A percentile compares a stretch with the other conserved stretches of the same genome.
Evolutionary conservation across 352 stramenopile species (phyloP).

Genomic region (Phytophthora palmivora): DNA sequence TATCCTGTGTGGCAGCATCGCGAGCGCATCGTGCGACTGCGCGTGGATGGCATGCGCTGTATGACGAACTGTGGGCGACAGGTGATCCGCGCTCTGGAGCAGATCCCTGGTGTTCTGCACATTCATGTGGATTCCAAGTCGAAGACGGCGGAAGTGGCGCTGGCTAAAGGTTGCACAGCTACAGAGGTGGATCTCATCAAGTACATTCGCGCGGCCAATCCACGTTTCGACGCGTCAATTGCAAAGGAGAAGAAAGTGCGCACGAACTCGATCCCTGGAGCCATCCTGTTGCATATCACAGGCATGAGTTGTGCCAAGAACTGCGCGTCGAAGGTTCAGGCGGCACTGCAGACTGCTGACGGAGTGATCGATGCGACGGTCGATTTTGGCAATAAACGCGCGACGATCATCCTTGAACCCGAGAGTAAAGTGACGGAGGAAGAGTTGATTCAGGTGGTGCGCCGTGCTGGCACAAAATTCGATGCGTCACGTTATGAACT

Average conservation of each 20-base stretch:
- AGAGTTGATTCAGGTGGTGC: conserved; percentile 72
- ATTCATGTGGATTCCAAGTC: conserved; percentile 87
- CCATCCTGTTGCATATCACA: conserved; percentile 75
- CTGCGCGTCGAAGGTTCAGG: conserved; percentile 67
- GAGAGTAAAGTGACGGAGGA: conserved; percentile 68
- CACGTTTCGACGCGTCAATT: conserved; percentile 78
- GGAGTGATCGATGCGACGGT: conserved; percentile 77
- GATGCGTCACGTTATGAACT: conserved; percentile 69
- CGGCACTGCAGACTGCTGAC: conserved; percentile 50
- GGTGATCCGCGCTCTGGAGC: conserved; percentile 82
- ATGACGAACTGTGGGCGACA: conserved; percentile 88
- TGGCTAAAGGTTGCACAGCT: conserved; percentile 81
- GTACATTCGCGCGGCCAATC: conserved; percentile 75
- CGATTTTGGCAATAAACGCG: conserved; percentile 73
- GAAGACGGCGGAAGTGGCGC: conserved; percentile 76
- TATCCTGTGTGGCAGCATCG: conserved; percentile 88
- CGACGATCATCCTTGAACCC: conserved; percentile 71
- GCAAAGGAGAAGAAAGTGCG: conserved; percentile 59
- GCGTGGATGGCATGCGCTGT: conserved; percentile 87
- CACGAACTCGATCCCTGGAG: conserved; percentile 60
- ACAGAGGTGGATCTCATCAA: conserved; percentile 91
- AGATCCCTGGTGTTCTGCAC: conserved; percentile 82
- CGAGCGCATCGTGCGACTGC: conserved; percentile 78
- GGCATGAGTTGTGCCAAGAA: conserved; percentile 82
- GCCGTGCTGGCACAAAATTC: conserved; percentile 54